A percentile compares a stretch with the other conserved stretches of the same genome.
phyloP scores from a whole-genome alignment of 306 rosid genomes.

The Vicia sativa region DNA sequence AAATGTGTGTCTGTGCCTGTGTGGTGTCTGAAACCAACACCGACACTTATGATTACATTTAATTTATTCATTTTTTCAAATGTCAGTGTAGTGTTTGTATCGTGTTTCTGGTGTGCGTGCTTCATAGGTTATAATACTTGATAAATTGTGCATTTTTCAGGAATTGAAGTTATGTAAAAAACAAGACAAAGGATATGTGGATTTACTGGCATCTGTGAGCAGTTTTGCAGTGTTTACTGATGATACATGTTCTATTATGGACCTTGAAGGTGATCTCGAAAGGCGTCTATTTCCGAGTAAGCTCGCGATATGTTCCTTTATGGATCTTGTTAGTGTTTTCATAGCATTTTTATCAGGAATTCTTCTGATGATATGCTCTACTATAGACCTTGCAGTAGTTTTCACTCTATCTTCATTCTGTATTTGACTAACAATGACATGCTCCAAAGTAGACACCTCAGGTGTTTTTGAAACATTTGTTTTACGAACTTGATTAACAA shows the following conservation, averaged over 20 bases:
- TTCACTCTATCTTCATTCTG: slow-evolving; percentile 36
- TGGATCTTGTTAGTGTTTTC: slow-evolving; percentile 41
- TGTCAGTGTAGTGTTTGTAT: no score
- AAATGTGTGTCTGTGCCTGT: no score
- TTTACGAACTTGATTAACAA: slow-evolving; percentile 42
- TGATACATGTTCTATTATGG: slow-evolving; percentile 61
- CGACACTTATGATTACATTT: no score
- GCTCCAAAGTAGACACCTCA: slow-evolving; percentile 21
- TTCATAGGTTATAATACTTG: not conserved
- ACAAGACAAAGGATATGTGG: slow-evolving; percentile 36
- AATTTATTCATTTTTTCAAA: no score
- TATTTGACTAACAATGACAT: slow-evolving; percentile 30
- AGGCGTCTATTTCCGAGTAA: slow-evolving; percentile 18
- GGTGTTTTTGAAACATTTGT: slow-evolving; percentile 43
- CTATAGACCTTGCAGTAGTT: slow-evolving; percentile 37
- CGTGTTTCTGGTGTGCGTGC: no score
- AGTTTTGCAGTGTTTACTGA: slow-evolving; percentile 72
- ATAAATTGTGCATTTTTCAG: not conserved
- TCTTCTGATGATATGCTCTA: slow-evolving; percentile 41
- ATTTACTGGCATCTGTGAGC: slow-evolving; percentile 92
- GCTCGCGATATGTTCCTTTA: slow-evolving; percentile 41
- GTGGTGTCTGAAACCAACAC: no score
- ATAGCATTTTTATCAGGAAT: slow-evolving; percentile 45
- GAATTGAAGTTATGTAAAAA: slow-evolving; percentile 1
- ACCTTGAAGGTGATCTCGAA: slow-evolving; percentile 42